A percentile compares a stretch with the other conserved stretches of the same genome.
phyloP scores from a whole-genome alignment of 2,329 filamentous ascomycete genomes.

The Colletotrichum ledebouriae region DNA sequence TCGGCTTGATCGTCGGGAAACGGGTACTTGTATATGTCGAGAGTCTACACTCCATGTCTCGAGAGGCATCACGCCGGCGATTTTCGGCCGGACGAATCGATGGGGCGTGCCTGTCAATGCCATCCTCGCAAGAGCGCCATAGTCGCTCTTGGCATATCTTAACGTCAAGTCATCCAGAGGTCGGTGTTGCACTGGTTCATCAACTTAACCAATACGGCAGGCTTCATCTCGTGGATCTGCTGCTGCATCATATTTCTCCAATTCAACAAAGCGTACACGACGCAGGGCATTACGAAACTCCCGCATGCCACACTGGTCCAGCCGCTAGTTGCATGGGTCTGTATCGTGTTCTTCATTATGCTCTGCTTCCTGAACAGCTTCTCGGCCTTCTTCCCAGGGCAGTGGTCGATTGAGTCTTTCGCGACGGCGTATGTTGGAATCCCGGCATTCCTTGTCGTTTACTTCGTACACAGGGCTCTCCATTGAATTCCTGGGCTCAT shows the following conservation, averaged over 20 bases:
- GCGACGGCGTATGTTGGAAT: constrained; percentile 76
- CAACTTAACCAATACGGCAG: constrained; percentile 65
- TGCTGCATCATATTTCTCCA: constrained; percentile 69
- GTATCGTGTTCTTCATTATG: constrained; percentile 64
- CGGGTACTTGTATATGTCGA: constrained; percentile 67
- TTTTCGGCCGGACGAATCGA: constrained; percentile 3
- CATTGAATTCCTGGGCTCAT: constrained; percentile 63
- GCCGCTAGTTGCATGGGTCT: constrained; percentile 68
- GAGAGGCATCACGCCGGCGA: constrained; percentile 8
- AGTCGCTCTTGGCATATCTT: constrained; percentile 73
- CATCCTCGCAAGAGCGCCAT: constrained; percentile 63
- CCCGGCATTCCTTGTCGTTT: constrained; percentile 68
- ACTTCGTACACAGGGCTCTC: constrained; percentile 52
- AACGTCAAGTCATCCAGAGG: constrained; percentile 69
- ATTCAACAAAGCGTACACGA: constrained; percentile 64
- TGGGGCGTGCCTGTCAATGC: constrained; percentile 28
- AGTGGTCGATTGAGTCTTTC: constrained; percentile 68
- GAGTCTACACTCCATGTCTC: constrained; percentile 53
- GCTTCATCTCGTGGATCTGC: constrained; percentile 67
- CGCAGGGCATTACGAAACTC: constrained; percentile 54
- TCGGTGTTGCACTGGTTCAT: constrained; percentile 74
- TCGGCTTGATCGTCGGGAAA: constrained; percentile 65
- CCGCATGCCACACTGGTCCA: constrained; percentile 50
- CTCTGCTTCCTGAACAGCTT: constrained; percentile 74
- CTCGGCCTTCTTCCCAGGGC: constrained; percentile 70